phyloP scores from a whole-genome alignment of 768 basidiomycete genomes.

The Suillus weaverae region DNA sequence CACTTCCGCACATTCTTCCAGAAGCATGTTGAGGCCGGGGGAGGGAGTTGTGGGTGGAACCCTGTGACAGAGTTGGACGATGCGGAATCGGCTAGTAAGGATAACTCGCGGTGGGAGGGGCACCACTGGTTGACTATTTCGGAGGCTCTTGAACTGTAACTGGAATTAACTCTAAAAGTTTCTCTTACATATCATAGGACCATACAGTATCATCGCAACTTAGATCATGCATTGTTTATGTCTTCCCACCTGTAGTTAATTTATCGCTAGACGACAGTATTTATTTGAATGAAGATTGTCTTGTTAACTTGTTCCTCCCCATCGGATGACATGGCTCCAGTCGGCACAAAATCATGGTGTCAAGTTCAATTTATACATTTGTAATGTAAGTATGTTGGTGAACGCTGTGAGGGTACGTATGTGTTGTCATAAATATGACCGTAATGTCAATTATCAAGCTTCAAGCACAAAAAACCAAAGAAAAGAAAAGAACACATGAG shows the following conservation, averaged over 20 bases:
- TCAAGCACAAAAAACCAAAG: background rate
- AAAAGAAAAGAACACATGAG: background rate
- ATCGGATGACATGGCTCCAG: too few species aligned
- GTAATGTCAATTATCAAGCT: background rate
- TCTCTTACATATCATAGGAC: background rate
- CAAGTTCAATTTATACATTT: background rate
- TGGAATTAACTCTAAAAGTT: background rate
- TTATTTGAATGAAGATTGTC: background rate
- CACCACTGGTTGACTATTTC: conserved; percentile 12
- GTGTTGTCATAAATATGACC: background rate
- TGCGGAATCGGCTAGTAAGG: background rate
- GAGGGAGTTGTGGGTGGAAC: conserved; percentile 6
- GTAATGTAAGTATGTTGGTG: background rate
- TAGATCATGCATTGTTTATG: background rate
- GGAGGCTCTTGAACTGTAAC: conserved; percentile 7
- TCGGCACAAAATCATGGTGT: background rate
- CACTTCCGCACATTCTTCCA: conserved; percentile 1
- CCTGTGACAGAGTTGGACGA: conserved; percentile 6
- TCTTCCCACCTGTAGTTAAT: background rate
- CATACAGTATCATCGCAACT: background rate
- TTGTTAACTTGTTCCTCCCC: background rate
- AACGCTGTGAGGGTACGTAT: background rate
- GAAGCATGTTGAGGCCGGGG: background rate
- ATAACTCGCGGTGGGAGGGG: conserved; percentile 13
- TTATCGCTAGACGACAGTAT: background rate